Evolutionary conservation across 805 yeast species (phyloP).

Genomic region (Yueomyces sp.): DNA sequence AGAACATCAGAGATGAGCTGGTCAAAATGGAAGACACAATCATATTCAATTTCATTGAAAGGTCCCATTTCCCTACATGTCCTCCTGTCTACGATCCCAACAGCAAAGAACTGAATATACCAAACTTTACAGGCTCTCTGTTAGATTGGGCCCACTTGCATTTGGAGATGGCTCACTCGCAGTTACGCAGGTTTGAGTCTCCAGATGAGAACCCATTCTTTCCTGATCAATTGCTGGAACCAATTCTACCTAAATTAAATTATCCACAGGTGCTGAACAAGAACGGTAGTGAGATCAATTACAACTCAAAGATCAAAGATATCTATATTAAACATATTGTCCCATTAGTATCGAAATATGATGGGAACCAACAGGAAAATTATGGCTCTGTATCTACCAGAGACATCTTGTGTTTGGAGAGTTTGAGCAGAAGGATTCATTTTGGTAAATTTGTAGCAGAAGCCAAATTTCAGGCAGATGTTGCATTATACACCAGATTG

Average conservation of each 20-base stretch:
- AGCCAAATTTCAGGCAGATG: conserved; percentile 67
- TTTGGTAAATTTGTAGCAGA: conserved; percentile 98
- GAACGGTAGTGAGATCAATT: conserved; percentile 61
- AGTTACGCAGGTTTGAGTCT: conserved; percentile 78
- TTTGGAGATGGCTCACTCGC: conserved; percentile 63
- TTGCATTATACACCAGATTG: conserved; percentile 45
- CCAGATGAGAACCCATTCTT: conserved; percentile 91
- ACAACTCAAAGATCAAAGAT: conserved; percentile 53
- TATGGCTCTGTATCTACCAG: conserved; percentile 74
- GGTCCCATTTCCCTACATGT: conserved; percentile 74
- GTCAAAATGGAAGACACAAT: conserved; percentile 95
- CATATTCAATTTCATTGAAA: conserved; percentile 80
- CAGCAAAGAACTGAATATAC: conserved; percentile 37
- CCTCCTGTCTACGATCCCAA: conserved; percentile 58
- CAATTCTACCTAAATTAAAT: conserved; percentile 67
- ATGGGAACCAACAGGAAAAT: conserved; percentile 72
- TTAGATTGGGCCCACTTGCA: conserved; percentile 76
- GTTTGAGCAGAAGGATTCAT: conserved; percentile 83
- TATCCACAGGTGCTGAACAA: conserved; percentile 72
- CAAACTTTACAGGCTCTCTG: conserved; percentile 65
- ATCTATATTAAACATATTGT: conserved; percentile 64
- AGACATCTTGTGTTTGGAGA: conserved; percentile 80
- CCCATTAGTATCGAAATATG: conserved; percentile 52
- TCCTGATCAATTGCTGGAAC: conserved; percentile 47
- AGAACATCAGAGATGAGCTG: conserved; percentile 71